Conservation (phyloP, 2,329 filamentous ascomycete species). For the Ceratocystiopsis brevicomis region DNA sequence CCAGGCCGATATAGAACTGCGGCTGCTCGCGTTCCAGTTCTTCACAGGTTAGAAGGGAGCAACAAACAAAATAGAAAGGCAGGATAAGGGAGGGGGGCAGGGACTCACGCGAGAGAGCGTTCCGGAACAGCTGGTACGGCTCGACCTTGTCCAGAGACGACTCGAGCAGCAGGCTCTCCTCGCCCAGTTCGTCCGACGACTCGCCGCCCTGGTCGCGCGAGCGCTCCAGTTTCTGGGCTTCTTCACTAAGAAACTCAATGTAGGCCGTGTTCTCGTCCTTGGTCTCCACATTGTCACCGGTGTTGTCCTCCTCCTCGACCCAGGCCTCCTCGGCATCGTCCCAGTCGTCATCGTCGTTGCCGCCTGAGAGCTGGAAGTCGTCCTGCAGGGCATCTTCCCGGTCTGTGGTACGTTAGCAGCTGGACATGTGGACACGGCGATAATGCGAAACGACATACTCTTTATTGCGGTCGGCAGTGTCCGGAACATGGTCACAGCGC, state of each 20-base stretch:
- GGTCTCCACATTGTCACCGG: constrained; percentile 32
- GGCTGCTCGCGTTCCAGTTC: constrained; percentile 82
- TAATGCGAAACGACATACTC: constrained; percentile 33
- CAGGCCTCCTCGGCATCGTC: constrained; percentile 68
- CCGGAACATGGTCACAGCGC: constrained; percentile 80
- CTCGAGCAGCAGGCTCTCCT: constrained; percentile 83
- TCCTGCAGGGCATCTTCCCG: constrained; percentile 85
- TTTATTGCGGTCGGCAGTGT: constrained; percentile 74
- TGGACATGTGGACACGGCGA: neutral
- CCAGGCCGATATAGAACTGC: constrained; percentile 66
- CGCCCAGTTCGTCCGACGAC: constrained; percentile 74
- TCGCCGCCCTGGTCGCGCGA: constrained; percentile 44
- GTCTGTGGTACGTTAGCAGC: constrained; percentile 27
- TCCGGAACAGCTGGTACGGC: constrained; percentile 78
- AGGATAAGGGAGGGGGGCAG: neutral
- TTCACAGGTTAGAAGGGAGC: constrained; percentile 17
- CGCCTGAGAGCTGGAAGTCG: constrained; percentile 56
- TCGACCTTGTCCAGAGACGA: constrained; percentile 88
- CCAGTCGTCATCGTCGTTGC: constrained; percentile 58
- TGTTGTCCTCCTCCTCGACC: constrained; percentile 46
- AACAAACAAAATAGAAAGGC: neutral
- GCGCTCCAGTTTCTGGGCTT: constrained; percentile 71
- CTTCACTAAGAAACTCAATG: constrained; percentile 85
- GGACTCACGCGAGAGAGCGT: constrained; percentile 22
- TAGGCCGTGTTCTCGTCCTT: constrained; percentile 89